Conservation (phyloP, 176 grass and related monocot genomes). For the Carex scoparia region DNA sequence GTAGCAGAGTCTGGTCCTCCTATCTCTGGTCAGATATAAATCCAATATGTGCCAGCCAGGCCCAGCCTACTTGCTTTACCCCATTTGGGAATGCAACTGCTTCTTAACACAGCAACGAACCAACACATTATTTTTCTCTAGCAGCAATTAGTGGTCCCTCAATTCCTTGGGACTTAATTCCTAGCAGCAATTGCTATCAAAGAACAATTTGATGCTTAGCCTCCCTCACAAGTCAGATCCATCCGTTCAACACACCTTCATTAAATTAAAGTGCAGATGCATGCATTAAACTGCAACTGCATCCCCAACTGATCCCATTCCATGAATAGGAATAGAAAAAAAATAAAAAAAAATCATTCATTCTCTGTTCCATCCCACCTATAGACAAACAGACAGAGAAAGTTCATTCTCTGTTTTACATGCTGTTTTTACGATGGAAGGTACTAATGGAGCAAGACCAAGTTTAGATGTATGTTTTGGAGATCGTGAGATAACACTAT, state of each 20-base stretch:
- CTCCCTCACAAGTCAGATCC: slow-evolving; percentile 40
- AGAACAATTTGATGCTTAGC: slow-evolving; percentile 43
- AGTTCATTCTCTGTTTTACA: background rate
- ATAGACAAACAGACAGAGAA: background rate
- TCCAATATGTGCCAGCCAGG: no score
- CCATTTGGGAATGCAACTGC: background rate
- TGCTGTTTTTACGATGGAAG: background rate
- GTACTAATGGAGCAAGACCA: slow-evolving; percentile 22
- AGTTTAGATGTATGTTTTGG: slow-evolving; percentile 55
- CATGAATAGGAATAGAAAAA: background rate
- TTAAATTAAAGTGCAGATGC: background rate
- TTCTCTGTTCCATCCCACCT: background rate
- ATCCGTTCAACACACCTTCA: slow-evolving; percentile 27
- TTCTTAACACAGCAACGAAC: background rate
- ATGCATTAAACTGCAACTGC: slow-evolving; percentile 24
- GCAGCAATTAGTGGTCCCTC: background rate
- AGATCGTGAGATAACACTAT: slow-evolving; percentile 45
- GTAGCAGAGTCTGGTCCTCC: no score
- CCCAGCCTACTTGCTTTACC: no score
- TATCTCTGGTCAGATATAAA: no score
- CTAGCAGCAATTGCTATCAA: background rate
- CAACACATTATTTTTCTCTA: background rate
- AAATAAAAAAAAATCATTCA: background rate
- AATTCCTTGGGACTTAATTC: background rate
- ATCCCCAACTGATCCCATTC: background rate